A percentile compares a stretch with the other conserved stretches of the same genome.
Evolutionary conservation across 108 stramenopile genomes (phyloP).

Genomic region (Asterionellopsis glacialis): DNA sequence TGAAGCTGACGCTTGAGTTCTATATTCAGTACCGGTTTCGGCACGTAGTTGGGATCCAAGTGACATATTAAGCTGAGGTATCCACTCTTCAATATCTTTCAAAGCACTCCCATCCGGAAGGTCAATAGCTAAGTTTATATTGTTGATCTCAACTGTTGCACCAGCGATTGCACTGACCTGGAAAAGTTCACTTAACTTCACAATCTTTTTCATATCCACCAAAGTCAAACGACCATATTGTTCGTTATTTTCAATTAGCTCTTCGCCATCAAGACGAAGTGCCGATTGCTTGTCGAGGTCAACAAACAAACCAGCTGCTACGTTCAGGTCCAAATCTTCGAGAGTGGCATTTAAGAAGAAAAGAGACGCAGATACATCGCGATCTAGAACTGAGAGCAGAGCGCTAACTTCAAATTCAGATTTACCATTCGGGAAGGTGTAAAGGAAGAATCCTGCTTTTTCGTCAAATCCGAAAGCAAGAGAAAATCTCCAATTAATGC

Average conservation of each 20-base stretch:
- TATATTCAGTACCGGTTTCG: too few species aligned
- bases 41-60: too few species aligned
- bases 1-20: too few species aligned
- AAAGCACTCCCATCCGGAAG: not conserved
- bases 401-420: slow-evolving; percentile 19
- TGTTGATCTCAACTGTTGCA: slow-evolving; percentile 7
- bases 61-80: too few species aligned
- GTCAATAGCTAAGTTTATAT: slow-evolving; percentile 1
- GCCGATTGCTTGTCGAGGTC: slow-evolving; percentile 26
- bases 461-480: slow-evolving; percentile 28
- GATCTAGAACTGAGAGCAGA: slow-evolving; percentile 3
- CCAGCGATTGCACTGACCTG: slow-evolving; percentile 10
- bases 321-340: slow-evolving; percentile 6
- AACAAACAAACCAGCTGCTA: slow-evolving; percentile 32
- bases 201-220: slow-evolving; percentile 12
- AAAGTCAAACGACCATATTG: slow-evolving; percentile 18
- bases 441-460: slow-evolving; percentile 23
- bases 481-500: slow-evolving; percentile 18
- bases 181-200: slow-evolving; percentile 13
- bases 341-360: slow-evolving; percentile 24
- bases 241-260: slow-evolving; percentile 5
- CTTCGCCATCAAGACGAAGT: slow-evolving; percentile 11
- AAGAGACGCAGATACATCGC: slow-evolving; percentile 9
- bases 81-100: too few species aligned
- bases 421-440: slow-evolving; percentile 15